phyloP scores from a whole-genome alignment of 208 protist species.

The Leptomonas pyrrhocoris region DNA sequence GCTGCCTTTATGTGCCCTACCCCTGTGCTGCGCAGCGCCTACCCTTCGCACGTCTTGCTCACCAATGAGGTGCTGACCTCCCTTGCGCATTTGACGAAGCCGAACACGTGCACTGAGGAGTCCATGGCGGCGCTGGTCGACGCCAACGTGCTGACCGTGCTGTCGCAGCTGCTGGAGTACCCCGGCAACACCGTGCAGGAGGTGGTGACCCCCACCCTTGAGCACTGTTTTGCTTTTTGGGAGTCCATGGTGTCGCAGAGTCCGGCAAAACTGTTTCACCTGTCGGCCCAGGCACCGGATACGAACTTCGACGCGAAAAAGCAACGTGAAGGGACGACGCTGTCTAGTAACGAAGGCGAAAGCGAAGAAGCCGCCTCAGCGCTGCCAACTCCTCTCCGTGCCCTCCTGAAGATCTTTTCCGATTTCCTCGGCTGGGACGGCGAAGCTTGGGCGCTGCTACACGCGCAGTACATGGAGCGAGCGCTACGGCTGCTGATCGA shows the following conservation, averaged over 20 bases:
- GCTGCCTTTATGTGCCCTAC: conserved; percentile 2
- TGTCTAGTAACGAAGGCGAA: too few species aligned
- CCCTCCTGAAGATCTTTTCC: conserved; percentile 11
- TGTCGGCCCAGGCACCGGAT: not conserved
- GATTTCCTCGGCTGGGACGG: conserved; percentile 26
- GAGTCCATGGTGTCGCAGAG: conserved; percentile 7
- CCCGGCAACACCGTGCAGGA: conserved; percentile 15
- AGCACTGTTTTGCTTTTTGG: conserved; percentile 26
- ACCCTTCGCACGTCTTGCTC: conserved; percentile 12
- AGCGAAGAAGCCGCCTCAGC: not conserved
- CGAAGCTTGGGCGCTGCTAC: conserved; percentile 15
- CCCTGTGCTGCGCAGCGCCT: not conserved
- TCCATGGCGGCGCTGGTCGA: conserved; percentile 20
- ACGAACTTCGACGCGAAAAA: not conserved
- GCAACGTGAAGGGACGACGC: too few species aligned
- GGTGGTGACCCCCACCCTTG: conserved; percentile 8
- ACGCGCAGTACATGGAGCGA: conserved; percentile 10
- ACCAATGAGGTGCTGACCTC: conserved; percentile 6
- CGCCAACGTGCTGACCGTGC: conserved; percentile 10
- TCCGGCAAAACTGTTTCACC: not conserved
- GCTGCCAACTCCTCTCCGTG: conserved; percentile 12
- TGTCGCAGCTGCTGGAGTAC: conserved; percentile 17
- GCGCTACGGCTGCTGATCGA: conserved; percentile 18
- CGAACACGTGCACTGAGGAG: not conserved
- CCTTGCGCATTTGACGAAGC: not conserved